Percentiles rank a stretch among this genome's conserved stretches.
These are phyloP conservation scores for Starmerella sirachaensis DNA, from an alignment of 805 yeast species.

Conservation along the genomic window DNA sequence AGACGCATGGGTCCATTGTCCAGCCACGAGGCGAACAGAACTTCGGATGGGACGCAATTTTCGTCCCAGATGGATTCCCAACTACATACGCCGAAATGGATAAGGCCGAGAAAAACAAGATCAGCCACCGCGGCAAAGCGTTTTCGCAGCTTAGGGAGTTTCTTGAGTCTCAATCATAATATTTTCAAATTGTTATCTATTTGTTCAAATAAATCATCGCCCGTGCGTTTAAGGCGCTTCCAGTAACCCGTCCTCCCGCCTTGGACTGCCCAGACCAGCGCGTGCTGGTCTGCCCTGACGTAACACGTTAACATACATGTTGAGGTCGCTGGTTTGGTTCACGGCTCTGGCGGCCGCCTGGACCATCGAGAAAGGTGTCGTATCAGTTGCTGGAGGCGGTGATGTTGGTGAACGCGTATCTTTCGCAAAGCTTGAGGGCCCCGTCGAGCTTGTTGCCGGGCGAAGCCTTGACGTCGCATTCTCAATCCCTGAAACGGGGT, in stretches of 20 bases:
- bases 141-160: slow-evolving; percentile 56
- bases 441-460: slow-evolving; percentile 14
- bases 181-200: no score
- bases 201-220: no score
- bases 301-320: no score
- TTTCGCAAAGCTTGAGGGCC: slow-evolving; percentile 9
- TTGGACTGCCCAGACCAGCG: no score
- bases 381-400: slow-evolving; percentile 20
- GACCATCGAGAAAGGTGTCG: slow-evolving; percentile 20
- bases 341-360: slow-evolving; percentile 23
- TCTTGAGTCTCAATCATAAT: slow-evolving; percentile 16
- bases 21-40: slow-evolving; percentile 60
- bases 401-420: slow-evolving; percentile 16
- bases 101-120: slow-evolving; percentile 58
- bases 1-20: slow-evolving; percentile 71
- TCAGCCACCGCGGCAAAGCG: slow-evolving; percentile 83
- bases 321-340: no score
- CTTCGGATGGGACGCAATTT: slow-evolving; percentile 93
- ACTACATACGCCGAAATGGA: slow-evolving; percentile 82
- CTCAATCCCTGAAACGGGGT: slow-evolving; percentile 13
- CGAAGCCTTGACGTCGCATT: slow-evolving; percentile 20
- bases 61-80: slow-evolving; percentile 65
- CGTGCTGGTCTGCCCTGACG: no score
- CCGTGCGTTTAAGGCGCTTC: no score
- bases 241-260: no score